A percentile compares a stretch with the other conserved stretches of the same genome.
Evolutionary conservation across 78 protist species (phyloP).

Genomic region (Acrasis kona): DNA sequence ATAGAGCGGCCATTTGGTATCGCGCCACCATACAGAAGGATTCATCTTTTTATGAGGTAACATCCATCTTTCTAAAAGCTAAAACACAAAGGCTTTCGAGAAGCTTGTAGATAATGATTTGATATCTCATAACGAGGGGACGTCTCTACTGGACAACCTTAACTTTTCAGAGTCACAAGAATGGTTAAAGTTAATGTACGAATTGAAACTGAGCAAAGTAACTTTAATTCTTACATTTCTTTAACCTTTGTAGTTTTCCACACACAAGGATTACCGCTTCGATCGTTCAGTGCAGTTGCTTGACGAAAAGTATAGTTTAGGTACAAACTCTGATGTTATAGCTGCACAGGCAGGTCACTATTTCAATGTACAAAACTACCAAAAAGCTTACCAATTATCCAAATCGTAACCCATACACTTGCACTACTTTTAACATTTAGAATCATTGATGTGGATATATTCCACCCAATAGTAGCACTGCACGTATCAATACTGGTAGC

Average conservation of each 20-base stretch:
- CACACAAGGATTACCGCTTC: too few species aligned
- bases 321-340: neutral
- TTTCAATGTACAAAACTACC: constrained; percentile 5
- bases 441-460: constrained; percentile 14
- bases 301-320: neutral
- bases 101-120: neutral
- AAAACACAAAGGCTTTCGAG: neutral
- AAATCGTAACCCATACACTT: neutral
- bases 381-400: constrained; percentile 7
- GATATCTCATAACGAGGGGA: neutral
- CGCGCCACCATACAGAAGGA: neutral
- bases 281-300: neutral
- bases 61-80: too few species aligned
- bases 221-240: too few species aligned
- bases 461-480: neutral
- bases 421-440: neutral
- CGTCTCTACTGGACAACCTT: neutral
- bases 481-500: constrained; percentile 10
- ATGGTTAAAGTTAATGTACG: neutral
- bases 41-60: too few species aligned
- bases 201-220: neutral
- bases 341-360: neutral
- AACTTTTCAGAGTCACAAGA: neutral
- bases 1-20: neutral
- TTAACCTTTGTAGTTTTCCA: too few species aligned